Evolutionary conservation across 306 rosid species (phyloP), one percentile per base, ranked within the genome.

Genomic region (Fragaria iinumae): DNA sequence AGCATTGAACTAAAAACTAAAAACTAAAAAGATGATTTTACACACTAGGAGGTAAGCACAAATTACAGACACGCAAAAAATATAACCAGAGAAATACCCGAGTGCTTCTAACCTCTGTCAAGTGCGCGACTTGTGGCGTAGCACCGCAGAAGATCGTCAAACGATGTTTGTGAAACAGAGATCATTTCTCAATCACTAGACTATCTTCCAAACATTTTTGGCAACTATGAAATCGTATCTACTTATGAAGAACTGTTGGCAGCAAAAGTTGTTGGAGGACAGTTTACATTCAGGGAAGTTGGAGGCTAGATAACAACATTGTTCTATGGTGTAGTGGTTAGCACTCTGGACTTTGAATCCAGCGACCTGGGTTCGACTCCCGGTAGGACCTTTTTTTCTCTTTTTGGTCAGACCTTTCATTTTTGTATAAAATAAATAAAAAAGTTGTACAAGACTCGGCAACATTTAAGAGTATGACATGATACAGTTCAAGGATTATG

Each of bases 121-220:
- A 80, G 79, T 91, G 98, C 5, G 44, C 44, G 44, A 7, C 82
- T 88, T 49, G 90, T 88, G 62, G 66, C 93, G 83, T 92, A 92
- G 6, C 5, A 93, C 78, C 96, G 84, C 57, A 95, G 93, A 59
- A 91, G 89, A 76, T 79, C 93, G 44, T 92, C 97, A 67, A 92
- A 95, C 48, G 97, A 88, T 63, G 97, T 97, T 96, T 94, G 80
- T 32, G 62, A 74, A 80, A 53, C 72, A 68, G 82, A 68, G 70
- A 83, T 79, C n/a, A 67, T 80, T 83, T 74, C 64, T 81, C 44
- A 79, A 21, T 55, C 50, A 60, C 57, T 56, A 14, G 49, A 56
- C 63, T 76, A 45, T 76, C 39, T 25, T 11, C 25, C 7, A 56
- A 80, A 70, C 73, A 11, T 0, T 2, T 25, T 48, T 63, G 66